These are phyloP conservation scores for Neurospora tetrasperma DNA, from an alignment of 495 filamentous ascomycete genomes.

Conservation along the genomic window DNA sequence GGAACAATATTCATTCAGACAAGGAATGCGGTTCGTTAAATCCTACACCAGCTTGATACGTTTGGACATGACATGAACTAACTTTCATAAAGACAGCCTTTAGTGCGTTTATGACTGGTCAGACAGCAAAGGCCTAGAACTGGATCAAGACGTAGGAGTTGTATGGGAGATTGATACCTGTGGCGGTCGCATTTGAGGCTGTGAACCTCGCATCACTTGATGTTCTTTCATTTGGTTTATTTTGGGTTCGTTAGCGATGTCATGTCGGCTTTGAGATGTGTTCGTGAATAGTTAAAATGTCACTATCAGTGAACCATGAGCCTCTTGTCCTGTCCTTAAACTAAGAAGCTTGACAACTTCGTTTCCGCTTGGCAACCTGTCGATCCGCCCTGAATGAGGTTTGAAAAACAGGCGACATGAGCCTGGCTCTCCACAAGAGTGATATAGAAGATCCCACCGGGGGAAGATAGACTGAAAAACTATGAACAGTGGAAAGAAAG, in stretches of 20 bases:
- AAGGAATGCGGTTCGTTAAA: constrained; percentile 58
- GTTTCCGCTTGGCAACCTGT: background rate
- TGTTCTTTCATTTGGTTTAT: background rate
- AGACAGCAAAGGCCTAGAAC: constrained; percentile 4
- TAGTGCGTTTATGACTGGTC: constrained; percentile 36
- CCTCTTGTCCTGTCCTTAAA: background rate
- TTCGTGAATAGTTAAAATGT: background rate
- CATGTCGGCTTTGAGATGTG: background rate
- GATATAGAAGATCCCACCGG: no score
- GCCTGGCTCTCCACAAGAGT: no score
- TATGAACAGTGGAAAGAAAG: no score
- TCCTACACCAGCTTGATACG: background rate
- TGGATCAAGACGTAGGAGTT: background rate
- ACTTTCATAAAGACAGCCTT: constrained; percentile 28
- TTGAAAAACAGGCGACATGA: background rate
- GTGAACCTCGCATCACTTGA: background rate
- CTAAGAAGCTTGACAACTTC: background rate
- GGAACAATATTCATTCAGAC: constrained; percentile 93
- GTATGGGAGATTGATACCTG: background rate
- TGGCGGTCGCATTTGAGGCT: background rate
- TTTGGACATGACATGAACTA: background rate
- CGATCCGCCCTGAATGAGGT: background rate
- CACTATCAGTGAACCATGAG: background rate
- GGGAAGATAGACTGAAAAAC: no score
- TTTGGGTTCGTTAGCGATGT: background rate